Evolutionary conservation across 805 yeast genomes (phyloP).

Genomic region (Hanseniaspora osmophila): DNA sequence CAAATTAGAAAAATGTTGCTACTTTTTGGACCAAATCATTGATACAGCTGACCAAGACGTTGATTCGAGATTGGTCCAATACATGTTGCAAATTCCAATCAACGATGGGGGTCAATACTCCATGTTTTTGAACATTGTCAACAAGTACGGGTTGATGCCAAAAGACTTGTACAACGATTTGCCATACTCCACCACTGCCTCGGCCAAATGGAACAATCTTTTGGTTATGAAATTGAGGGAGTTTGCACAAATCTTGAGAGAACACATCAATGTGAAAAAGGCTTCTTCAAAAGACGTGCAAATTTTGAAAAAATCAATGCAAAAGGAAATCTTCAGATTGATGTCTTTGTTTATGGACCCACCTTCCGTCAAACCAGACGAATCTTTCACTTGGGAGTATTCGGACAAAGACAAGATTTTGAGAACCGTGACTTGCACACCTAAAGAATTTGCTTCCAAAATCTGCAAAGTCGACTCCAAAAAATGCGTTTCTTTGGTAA

Average conservation of each 20-base stretch:
- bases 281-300: constrained; percentile 23
- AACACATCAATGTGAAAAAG: constrained; percentile 28
- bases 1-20: constrained; percentile 73
- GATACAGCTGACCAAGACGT: constrained; percentile 54
- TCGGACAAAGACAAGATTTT: constrained; percentile 51
- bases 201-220: constrained; percentile 40
- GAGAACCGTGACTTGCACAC: constrained; percentile 40
- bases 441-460: constrained; percentile 46
- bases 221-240: constrained; percentile 63
- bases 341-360: constrained; percentile 58
- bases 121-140: constrained; percentile 62
- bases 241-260: constrained; percentile 58
- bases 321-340: constrained; percentile 49
- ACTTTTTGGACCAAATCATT: constrained; percentile 60
- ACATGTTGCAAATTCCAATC: constrained; percentile 50
- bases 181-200: constrained; percentile 37
- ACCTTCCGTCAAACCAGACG: constrained; percentile 60
- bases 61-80: constrained; percentile 58
- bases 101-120: constrained; percentile 83
- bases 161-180: constrained; percentile 59
- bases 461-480: constrained; percentile 39
- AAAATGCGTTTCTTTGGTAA: constrained; percentile 49
- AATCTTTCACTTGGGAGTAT: constrained; percentile 61
- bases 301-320: constrained; percentile 31
- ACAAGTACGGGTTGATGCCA: constrained; percentile 75